A percentile compares a stretch with the other conserved stretches of the same genome.
Conservation (phyloP, 805 yeast species). For the Lipomyces kockii region DNA sequence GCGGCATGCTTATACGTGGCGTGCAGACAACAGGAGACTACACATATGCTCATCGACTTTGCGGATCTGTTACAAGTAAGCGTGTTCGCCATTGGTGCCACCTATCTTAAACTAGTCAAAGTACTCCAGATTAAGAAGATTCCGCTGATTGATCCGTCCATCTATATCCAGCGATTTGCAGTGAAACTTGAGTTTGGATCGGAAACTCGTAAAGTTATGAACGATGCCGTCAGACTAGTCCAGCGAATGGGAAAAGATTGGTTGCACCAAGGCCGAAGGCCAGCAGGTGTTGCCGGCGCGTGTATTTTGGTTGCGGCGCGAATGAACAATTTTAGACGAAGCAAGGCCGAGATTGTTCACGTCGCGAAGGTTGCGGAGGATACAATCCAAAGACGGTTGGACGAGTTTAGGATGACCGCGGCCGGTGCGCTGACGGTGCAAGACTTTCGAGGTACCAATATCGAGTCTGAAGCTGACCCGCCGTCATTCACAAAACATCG, state of each 20-base stretch:
- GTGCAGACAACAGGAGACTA: conserved; percentile 87
- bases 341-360: conserved; percentile 91
- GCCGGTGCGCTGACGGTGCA: conserved; percentile 75
- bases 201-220: conserved; percentile 71
- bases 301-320: conserved; percentile 90
- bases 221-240: conserved; percentile 85
- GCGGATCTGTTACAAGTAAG: conserved; percentile 87
- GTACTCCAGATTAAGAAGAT: conserved; percentile 73
- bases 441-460: conserved; percentile 62
- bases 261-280: conserved; percentile 96
- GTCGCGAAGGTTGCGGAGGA: conserved; percentile 95
- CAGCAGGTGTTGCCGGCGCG: conserved; percentile 99
- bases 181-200: conserved; percentile 83
- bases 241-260: conserved; percentile 92
- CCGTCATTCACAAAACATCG: conserved; percentile 79
- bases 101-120: conserved; percentile 91
- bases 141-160: conserved; percentile 92
- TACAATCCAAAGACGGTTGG: conserved; percentile 85
- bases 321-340: conserved; percentile 92
- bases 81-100: conserved; percentile 94
- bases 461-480: conserved; percentile 64
- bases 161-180: conserved; percentile 92
- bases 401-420: conserved; percentile 80
- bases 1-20: conserved; percentile 95
- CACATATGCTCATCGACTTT: conserved; percentile 95